phyloP scores from a whole-genome alignment of 306 rosid genomes.

The Quercus berberidifolia region DNA sequence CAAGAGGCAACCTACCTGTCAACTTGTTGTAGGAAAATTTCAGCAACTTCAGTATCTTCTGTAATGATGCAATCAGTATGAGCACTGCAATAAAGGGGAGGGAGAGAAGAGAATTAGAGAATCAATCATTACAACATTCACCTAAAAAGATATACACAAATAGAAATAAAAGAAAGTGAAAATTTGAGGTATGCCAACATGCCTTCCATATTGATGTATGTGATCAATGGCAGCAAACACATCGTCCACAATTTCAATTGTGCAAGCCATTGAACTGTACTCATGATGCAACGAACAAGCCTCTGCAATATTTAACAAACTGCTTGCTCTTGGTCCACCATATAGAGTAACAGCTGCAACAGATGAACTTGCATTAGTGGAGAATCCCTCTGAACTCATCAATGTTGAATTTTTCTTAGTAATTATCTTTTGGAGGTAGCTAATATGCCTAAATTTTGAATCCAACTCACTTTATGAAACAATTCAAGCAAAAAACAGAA shows the following conservation, averaged over 20 bases:
- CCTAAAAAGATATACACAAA: neutral
- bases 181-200: neutral
- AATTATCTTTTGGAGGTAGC: neutral
- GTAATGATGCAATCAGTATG: constrained; percentile 83
- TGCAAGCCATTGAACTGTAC: constrained; percentile 73
- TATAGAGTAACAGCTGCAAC: constrained; percentile 63
- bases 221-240: constrained; percentile 73
- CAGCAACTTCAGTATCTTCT: constrained; percentile 66
- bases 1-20: constrained; percentile 49
- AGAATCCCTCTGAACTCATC: neutral
- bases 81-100: constrained; percentile 42
- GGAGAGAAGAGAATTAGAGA: neutral
- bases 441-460: neutral
- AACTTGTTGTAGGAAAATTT: constrained; percentile 57
- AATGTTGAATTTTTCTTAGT: neutral
- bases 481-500: neutral
- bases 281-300: constrained; percentile 60
- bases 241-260: constrained; percentile 81
- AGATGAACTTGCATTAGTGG: constrained; percentile 3
- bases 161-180: constrained; percentile 5
- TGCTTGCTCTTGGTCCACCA: constrained; percentile 81
- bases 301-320: constrained; percentile 45
- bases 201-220: constrained; percentile 77
- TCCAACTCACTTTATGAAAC: neutral
- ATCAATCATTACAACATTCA: neutral